These are phyloP conservation scores for Lasiodiplodia gonubiensis DNA, from an alignment of 2,329 filamentous ascomycete genomes.

Conservation along the genomic window DNA sequence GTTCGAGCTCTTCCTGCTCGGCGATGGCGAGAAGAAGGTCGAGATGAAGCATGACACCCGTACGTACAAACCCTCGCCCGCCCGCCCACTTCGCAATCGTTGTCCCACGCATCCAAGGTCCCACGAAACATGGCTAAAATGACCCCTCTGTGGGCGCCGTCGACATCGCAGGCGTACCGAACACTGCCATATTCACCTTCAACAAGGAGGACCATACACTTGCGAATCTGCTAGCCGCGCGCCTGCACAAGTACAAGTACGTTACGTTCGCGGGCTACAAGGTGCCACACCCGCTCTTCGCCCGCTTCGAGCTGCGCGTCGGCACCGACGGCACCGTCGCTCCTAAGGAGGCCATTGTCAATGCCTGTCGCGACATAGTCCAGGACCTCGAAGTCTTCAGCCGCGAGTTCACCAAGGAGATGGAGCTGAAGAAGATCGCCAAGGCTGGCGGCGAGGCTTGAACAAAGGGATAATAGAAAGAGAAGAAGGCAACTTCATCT, in stretches of 20 bases:
- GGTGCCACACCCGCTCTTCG: slow-evolving; percentile 55
- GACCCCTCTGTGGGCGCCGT: not conserved
- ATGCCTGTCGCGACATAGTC: slow-evolving; percentile 81
- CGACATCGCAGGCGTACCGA: slow-evolving; percentile 73
- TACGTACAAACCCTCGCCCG: slow-evolving; percentile 56
- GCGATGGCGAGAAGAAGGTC: slow-evolving; percentile 90
- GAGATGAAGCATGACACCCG: slow-evolving; percentile 87
- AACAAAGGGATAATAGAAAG: not conserved
- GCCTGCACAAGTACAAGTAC: slow-evolving; percentile 82
- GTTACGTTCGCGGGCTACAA: slow-evolving; percentile 94
- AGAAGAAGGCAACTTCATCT: not conserved
- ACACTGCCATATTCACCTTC: slow-evolving; percentile 93
- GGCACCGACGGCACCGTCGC: slow-evolving; percentile 89
- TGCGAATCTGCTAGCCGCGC: slow-evolving; percentile 84
- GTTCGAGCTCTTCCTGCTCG: slow-evolving; percentile 91
- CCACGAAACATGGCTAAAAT: not conserved
- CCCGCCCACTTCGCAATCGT: not conserved
- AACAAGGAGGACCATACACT: slow-evolving; percentile 98
- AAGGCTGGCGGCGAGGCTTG: slow-evolving; percentile 33
- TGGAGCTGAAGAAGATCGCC: slow-evolving; percentile 83
- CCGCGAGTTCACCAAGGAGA: slow-evolving; percentile 91
- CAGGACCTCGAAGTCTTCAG: slow-evolving; percentile 79
- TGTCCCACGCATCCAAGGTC: not conserved
- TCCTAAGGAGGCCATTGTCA: slow-evolving; percentile 85
- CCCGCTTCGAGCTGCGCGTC: slow-evolving; percentile 73